Base-by-base conservation (phyloP, 2,329 filamentous ascomycete species). In the Colletotrichum tanaceti region DNA sequence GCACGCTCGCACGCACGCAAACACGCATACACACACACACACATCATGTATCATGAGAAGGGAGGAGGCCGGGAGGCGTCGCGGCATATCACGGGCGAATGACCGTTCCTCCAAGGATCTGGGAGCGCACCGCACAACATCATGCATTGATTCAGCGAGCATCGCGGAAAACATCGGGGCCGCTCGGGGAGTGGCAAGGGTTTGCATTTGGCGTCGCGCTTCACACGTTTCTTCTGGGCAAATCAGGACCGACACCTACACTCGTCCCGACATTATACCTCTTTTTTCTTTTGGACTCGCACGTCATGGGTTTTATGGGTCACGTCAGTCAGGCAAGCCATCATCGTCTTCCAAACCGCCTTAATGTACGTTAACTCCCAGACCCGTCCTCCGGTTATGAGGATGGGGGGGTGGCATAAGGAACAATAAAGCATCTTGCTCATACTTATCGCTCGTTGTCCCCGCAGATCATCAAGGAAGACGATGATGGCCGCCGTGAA, bases 351-450 rank as follows among this genome's bases (percentile, higher is more conserved):
- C 87, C 84, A 85, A 54, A 82, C 78, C 74, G 75, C 76, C 80
- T 80, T 82, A 79, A 88, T 90, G 89, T 90, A 90, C 84, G 87
- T 90, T 90, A 90, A 89, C 83, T 79, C 76, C 64, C 80, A 78
- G 73, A 74, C 77, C 32, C 76, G 72, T 66, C 65, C 71, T 71
- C 70, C 68, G 70, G 73, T 71, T 35, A 41, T 72, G 72, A 73
- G 71, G 74, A 71, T 72, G 72, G 73, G 43, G 9, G 72, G 72
- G 79, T 79, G 79, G 79, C 54, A 65, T 53, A 60, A 80, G 79
- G 80, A 79, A 78, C 84, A 82, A 85, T 85, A 84, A 82, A 85
- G 78, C 77, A 79, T 78, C 76, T 80, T 82, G 80, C 78, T 79
- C 77, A 63, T 49, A 71, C 43, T 77, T 77, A 68, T 61, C 64